Evolutionary conservation across 2,329 filamentous ascomycete genomes (phyloP).

Genomic region (Botrytis fabae): DNA sequence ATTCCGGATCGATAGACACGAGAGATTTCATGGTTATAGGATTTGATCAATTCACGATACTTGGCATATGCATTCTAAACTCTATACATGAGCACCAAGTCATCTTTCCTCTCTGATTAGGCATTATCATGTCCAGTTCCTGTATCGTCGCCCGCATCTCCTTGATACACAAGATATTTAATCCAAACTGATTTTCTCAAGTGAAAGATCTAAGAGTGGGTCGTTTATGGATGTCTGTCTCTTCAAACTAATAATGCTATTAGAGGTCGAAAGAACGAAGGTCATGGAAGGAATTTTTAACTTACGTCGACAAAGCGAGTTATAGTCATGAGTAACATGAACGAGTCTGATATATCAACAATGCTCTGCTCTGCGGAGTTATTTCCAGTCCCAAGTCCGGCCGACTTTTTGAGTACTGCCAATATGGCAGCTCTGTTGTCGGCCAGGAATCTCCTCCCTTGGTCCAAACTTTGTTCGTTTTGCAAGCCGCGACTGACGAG

Average conservation of each 20-base stretch:
- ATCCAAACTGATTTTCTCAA: conserved; percentile 20
- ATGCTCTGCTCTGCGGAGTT: conserved; percentile 58
- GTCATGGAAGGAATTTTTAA: conserved; percentile 23
- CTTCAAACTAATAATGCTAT: conserved; percentile 44
- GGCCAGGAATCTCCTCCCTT: conserved; percentile 76
- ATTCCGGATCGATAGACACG: not conserved
- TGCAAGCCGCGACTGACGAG: conserved; percentile 79
- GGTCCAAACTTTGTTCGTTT: conserved; percentile 70
- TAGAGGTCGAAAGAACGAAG: not conserved
- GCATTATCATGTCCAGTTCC: conserved; percentile 11
- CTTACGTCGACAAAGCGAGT: conserved; percentile 85
- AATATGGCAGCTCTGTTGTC: conserved; percentile 83
- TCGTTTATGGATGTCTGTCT: conserved; percentile 37
- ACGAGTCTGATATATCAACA: conserved; percentile 78
- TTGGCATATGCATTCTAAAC: not conserved
- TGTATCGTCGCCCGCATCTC: not conserved
- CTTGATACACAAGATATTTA: conserved; percentile 19
- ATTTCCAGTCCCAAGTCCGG: conserved; percentile 64
- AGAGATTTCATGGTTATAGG: not conserved
- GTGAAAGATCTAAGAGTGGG: conserved; percentile 34
- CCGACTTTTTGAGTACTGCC: conserved; percentile 85
- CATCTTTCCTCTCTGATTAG: conserved; percentile 2
- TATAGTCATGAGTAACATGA: conserved; percentile 78
- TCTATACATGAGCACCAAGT: conserved; percentile 11
- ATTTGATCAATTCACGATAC: conserved; percentile 7